Percentiles rank a stretch among this genome's conserved stretches.
phyloP scores from a whole-genome alignment of 768 basidiomycete genomes.

The Russula brevipes region DNA sequence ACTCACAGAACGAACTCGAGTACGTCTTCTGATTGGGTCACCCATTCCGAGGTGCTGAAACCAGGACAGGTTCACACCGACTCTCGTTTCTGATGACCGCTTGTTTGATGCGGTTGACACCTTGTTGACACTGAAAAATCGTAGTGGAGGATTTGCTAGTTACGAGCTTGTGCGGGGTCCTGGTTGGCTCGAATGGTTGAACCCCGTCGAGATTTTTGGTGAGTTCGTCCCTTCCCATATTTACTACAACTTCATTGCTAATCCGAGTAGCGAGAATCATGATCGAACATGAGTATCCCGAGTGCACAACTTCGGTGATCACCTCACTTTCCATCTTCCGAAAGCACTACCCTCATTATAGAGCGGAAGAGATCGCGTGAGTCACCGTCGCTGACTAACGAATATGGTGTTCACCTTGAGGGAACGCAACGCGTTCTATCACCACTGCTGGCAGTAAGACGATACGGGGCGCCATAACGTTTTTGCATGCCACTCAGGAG shows the following conservation, averaged over 20 bases:
- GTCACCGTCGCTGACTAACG: slow-evolving; percentile 29
- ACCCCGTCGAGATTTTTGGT: slow-evolving; percentile 97
- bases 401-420: background rate
- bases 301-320: slow-evolving; percentile 95
- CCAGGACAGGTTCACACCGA: slow-evolving; percentile 57
- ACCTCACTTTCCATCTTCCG: slow-evolving; percentile 85
- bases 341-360: slow-evolving; percentile 75
- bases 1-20: slow-evolving; percentile 80
- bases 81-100: slow-evolving; percentile 67
- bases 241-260: background rate
- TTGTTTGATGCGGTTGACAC: slow-evolving; percentile 85
- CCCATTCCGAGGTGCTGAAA: slow-evolving; percentile 8
- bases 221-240: background rate
- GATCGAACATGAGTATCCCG: slow-evolving; percentile 93
- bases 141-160: slow-evolving; percentile 84
- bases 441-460: slow-evolving; percentile 59
- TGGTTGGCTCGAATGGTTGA: slow-evolving; percentile 74
- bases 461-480: slow-evolving; percentile 65
- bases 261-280: slow-evolving; percentile 75
- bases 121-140: slow-evolving; percentile 80
- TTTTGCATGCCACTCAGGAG: slow-evolving; percentile 73
- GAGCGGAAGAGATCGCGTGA: slow-evolving; percentile 68
- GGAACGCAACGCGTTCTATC: background rate
- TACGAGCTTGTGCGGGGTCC: slow-evolving; percentile 89
- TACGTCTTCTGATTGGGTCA: slow-evolving; percentile 36